Evolutionary conservation across 2,329 filamentous ascomycete species (phyloP).

Genomic region (Epichloe brachyelytri): DNA sequence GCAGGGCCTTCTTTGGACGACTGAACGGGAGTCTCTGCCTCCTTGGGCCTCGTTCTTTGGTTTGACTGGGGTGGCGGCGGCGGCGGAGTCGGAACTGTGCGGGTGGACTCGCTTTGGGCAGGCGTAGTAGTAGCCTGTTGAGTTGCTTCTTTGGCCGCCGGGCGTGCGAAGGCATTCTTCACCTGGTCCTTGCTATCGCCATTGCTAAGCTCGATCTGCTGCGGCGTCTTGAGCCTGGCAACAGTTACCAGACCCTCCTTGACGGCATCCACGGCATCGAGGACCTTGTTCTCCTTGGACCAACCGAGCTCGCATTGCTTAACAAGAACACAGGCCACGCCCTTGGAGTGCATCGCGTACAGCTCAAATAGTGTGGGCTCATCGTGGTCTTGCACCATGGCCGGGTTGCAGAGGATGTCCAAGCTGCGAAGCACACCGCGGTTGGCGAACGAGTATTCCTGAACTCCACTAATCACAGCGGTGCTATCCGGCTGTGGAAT

Average conservation of each 20-base stretch:
- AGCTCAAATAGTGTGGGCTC: slow-evolving; percentile 80
- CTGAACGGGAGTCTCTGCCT: slow-evolving; percentile 30
- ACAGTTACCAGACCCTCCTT: slow-evolving; percentile 63
- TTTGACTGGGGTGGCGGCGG: slow-evolving; percentile 20
- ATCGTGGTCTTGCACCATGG: slow-evolving; percentile 47
- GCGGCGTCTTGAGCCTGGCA: slow-evolving; percentile 49
- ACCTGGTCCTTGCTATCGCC: slow-evolving; percentile 26
- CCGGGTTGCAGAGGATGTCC: slow-evolving; percentile 67
- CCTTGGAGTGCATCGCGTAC: slow-evolving; percentile 95
- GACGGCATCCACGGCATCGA: slow-evolving; percentile 64
- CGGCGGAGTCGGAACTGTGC: slow-evolving; percentile 18
- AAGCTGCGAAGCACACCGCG: slow-evolving; percentile 81
- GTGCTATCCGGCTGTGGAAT: slow-evolving; percentile 85
- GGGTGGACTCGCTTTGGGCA: slow-evolving; percentile 13
- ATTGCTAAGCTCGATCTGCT: slow-evolving; percentile 22
- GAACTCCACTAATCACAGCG: slow-evolving; percentile 91
- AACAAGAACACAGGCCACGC: slow-evolving; percentile 79
- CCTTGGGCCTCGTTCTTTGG: slow-evolving; percentile 31
- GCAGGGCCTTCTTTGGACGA: slow-evolving; percentile 25
- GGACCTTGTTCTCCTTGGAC: slow-evolving; percentile 79
- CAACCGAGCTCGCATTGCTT: slow-evolving; percentile 85
- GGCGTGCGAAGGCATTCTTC: slow-evolving; percentile 20
- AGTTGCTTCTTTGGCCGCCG: slow-evolving; percentile 18
- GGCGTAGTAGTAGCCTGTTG: slow-evolving; percentile 12
- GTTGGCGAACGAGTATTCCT: slow-evolving; percentile 83